phyloP scores from a whole-genome alignment of 345 rosid genomes.

The Jatropha curcas region DNA sequence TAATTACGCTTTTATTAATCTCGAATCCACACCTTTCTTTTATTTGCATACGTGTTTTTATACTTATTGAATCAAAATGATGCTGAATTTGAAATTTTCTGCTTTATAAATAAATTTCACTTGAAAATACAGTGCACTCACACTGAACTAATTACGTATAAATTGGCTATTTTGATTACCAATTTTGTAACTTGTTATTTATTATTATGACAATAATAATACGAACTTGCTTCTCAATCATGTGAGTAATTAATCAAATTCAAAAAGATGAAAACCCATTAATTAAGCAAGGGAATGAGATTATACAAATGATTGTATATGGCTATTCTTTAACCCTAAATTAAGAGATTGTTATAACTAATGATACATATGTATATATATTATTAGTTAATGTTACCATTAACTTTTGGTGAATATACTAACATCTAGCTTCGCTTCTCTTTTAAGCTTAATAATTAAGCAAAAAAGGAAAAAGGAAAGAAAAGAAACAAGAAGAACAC shows the following conservation, averaged over 20 bases:
- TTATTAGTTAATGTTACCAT: neutral
- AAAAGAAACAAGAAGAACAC: neutral
- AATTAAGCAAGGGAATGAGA: slow-evolving; percentile 23
- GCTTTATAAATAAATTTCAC: no score
- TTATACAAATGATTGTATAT: slow-evolving; percentile 23
- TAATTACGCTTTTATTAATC: no score
- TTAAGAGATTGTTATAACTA: slow-evolving; percentile 28
- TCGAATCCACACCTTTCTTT: no score
- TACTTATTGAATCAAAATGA: no score
- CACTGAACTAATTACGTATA: no score
- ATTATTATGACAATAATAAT: neutral
- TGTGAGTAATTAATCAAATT: slow-evolving; percentile 5
- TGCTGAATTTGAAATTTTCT: no score
- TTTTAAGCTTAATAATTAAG: slow-evolving; percentile 25
- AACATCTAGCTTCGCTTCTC: slow-evolving; percentile 22
- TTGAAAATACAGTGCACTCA: no score
- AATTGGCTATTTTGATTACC: no score
- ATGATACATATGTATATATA: neutral
- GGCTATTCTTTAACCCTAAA: slow-evolving; percentile 31
- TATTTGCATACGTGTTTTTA: no score
- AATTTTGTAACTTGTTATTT: no score
- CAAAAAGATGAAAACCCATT: slow-evolving; percentile 14
- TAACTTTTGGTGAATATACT: neutral
- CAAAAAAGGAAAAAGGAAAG: neutral
- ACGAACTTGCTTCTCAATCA: slow-evolving; percentile 9